Evolutionary conservation across 495 filamentous ascomycete genomes (phyloP), one percentile per base, ranked within the genome.

Genomic region (Elasticomyces elasticus): DNA sequence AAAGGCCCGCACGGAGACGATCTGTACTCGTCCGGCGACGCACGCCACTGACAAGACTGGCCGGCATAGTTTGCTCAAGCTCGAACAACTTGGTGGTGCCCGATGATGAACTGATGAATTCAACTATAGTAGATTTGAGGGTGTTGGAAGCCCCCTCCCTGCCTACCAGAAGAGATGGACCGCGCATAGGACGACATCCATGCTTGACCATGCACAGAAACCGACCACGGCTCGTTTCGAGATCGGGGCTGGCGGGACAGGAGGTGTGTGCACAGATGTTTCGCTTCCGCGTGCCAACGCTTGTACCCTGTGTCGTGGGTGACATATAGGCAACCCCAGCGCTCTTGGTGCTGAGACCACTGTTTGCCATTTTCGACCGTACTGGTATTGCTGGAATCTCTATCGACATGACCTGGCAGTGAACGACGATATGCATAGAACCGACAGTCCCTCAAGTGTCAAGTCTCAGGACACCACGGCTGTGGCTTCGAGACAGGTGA

Each of bases 371-470:
- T 15, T 40, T 2, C 35, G 15, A 5, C 35, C 12, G 5, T 40
- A 17, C 35, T 5, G 13, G n/a, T n/a, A n/a, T n/a, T n/a, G n/a
- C n/a, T n/a, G n/a, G n/a, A n/a, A n/a, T n/a, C n/a, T n/a, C n/a
- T n/a, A n/a, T 40, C 13, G 12, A 40, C 3, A 17, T 40, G 4
- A 40, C 5, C 5, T 2, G 35, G 35, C 19, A 17, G 5, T 17
- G 35, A 40, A 12, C 35, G 15, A 2, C 35, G 19, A 40, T 15
- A 23, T 26, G 17, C 17, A 24, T 15, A 22, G 49, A 15, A 33
- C 49, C 4, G 49, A 51, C 19, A 51, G 49, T 28, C 49, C 49
- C 1, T 17, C 9, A 11, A 51, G 49, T 28, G 11, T 51, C 9
- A 28, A 19, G n/a, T 51, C 49, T 7, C 49, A 51, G 2, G 33